Evolutionary conservation across 139 green algal genomes (phyloP).

Genomic region (Diplosphaera chodatii): DNA sequence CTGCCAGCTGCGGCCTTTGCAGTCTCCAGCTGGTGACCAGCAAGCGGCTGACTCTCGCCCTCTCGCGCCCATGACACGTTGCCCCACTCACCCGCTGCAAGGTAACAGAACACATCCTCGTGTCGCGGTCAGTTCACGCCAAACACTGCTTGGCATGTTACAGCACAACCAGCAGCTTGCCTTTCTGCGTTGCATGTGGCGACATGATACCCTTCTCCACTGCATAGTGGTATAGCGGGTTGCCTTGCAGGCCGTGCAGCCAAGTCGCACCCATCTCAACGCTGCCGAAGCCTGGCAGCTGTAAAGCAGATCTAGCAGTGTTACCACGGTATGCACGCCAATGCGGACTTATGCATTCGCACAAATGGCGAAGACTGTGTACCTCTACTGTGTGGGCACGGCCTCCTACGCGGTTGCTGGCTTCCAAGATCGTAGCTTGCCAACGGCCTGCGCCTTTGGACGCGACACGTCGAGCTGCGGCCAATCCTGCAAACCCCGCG

Average conservation of each 20-base stretch:
- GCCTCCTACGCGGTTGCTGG: neutral
- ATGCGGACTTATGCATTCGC: too few species aligned
- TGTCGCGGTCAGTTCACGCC: too few species aligned
- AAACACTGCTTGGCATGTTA: too few species aligned
- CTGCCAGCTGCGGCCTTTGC: neutral
- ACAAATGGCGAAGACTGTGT: too few species aligned
- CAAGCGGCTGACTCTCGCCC: neutral
- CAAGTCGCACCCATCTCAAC: neutral
- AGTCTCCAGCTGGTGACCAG: neutral
- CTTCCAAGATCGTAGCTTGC: neutral
- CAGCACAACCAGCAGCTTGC: neutral
- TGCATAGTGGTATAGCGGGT: neutral
- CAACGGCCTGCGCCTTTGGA: neutral
- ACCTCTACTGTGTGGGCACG: neutral
- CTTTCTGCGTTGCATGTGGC: neutral
- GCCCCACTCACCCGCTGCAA: neutral
- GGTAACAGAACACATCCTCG: neutral
- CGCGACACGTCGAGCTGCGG: neutral
- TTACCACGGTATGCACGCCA: too few species aligned
- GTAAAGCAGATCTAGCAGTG: neutral
- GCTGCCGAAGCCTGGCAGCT: neutral
- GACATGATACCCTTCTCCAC: neutral
- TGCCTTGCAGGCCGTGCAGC: neutral
- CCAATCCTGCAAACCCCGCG: neutral
- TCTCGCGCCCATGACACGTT: neutral